Evolutionary conservation across 177 flowering plant genomes (phyloP), one percentile per base, ranked within the genome.

Genomic region (Tripterygium wilfordii): DNA sequence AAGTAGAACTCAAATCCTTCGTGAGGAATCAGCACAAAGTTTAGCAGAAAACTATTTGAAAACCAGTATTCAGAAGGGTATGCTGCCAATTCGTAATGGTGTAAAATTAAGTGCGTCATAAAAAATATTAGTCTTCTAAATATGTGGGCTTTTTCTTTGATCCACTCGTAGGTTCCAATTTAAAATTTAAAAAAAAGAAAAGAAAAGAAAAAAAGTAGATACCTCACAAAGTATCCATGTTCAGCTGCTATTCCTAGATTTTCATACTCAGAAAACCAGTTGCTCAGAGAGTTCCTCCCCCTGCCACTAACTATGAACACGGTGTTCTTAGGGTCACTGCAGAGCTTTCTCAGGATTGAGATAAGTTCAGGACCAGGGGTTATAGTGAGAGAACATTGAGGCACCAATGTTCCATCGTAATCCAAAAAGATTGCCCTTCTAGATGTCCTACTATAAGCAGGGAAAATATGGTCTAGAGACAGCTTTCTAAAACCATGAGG

Each of bases 241-340:
- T 74, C 79, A 13, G 79, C 73, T 9, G 76, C 75, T 36, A 70
- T 67, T 10, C 79, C 79, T 9, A 74, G 62, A 49, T 54, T 61
- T 41, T 57, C 54, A 40, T 74, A 70, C 13, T 47, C 51, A 36
- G 50, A 25, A 48, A 74, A 65, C 76, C 76, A 70, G 1, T 60
- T 53, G 27, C 64, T 45, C 25, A 74, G 41, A 15, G 69, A 59
- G 20, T 16, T 32, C 30, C 26, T 29, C 10, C 74, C 76, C 38
- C 79, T 53, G 17, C 79, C 79, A 36, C 79, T 74, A 28, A 74
- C 76, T 20, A 74, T 53, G 40, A 70, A 74, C 36, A 71, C 69
- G 7, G 72, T 65, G 57, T 74, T 74, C 20, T 57, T 62, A 8
- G 69, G 62, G 36, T 74, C 79, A 30, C 20, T 21, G 24, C 67